Percentiles rank a stretch among this genome's conserved stretches.
Evolutionary conservation across 768 basidiomycete genomes (phyloP).

Genomic region (Lentinula aciculospora): DNA sequence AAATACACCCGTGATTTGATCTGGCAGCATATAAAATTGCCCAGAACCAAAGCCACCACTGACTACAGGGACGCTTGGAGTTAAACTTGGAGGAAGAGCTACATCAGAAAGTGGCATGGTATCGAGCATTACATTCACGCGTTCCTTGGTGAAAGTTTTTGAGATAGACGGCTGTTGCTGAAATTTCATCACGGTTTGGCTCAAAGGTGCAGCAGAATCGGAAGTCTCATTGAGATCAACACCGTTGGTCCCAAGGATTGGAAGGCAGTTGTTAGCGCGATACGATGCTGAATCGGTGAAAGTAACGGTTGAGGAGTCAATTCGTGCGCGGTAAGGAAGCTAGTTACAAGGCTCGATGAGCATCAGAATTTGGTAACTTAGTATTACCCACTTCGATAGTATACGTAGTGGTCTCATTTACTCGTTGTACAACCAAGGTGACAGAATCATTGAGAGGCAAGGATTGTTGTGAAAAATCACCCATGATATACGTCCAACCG

Average conservation of each 20-base stretch:
- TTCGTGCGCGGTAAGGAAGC: constrained; percentile 33
- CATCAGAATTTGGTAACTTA: neutral
- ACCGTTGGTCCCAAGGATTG: constrained; percentile 27
- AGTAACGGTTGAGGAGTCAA: constrained; percentile 16
- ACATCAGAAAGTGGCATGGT: constrained; percentile 21
- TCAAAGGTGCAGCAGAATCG: neutral
- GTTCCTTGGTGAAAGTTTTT: constrained; percentile 14
- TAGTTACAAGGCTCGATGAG: constrained; percentile 2
- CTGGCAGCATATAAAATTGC: constrained; percentile 50
- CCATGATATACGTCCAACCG: constrained; percentile 13
- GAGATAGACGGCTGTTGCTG: constrained; percentile 8
- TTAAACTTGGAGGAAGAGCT: constrained; percentile 24
- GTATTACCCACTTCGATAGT: constrained; percentile 22
- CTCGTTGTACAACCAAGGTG: constrained; percentile 22
- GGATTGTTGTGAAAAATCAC: constrained; percentile 27
- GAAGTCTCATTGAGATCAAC: constrained; percentile 13
- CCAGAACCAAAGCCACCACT: constrained; percentile 44
- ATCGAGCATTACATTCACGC: constrained; percentile 25
- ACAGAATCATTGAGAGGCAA: constrained; percentile 27
- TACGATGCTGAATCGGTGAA: constrained; percentile 26
- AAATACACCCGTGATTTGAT: constrained; percentile 48
- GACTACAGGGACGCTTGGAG: constrained; percentile 31
- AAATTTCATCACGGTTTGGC: constrained; percentile 6
- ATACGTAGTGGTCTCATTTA: constrained; percentile 17
- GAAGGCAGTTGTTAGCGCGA: constrained; percentile 27